phyloP scores from a whole-genome alignment of 495 filamentous ascomycete genomes.

The Acidiella bohemica region DNA sequence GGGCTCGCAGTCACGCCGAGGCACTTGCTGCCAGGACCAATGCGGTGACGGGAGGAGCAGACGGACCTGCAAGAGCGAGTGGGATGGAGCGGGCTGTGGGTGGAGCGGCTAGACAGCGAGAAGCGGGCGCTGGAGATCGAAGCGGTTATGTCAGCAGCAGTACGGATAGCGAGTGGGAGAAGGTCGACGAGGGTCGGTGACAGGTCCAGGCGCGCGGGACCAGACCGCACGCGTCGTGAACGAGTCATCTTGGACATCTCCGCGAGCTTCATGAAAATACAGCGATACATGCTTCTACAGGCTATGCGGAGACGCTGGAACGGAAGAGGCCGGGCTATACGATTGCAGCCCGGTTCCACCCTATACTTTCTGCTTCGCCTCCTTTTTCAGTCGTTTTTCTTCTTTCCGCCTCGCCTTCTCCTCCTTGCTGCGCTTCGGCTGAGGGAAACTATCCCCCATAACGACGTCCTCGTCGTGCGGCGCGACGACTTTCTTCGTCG shows the following conservation, averaged over 20 bases:
- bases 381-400: slow-evolving; percentile 13
- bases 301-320: too few relatives aligned
- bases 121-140: slow-evolving; percentile 7
- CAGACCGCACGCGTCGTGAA: too few relatives aligned
- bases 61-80: too few relatives aligned
- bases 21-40: neutral
- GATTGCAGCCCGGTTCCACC: too few relatives aligned
- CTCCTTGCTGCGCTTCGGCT: slow-evolving; percentile 8
- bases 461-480: neutral
- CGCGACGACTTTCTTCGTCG: neutral
- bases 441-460: neutral
- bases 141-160: slow-evolving; percentile 25
- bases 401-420: slow-evolving; percentile 18
- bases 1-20: neutral
- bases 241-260: too few relatives aligned
- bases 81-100: too few relatives aligned
- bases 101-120: slow-evolving; percentile 10
- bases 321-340: too few relatives aligned
- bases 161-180: slow-evolving; percentile 36
- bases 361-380: slow-evolving; percentile 3
- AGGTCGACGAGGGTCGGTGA: slow-evolving; percentile 18
- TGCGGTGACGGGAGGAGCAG: slow-evolving; percentile 3
- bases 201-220: too few relatives aligned
- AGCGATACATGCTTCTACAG: too few relatives aligned
- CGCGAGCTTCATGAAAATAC: too few relatives aligned